Conservation (phyloP, 2,329 filamentous ascomycete species). For the Hymenoscyphus repandus region DNA sequence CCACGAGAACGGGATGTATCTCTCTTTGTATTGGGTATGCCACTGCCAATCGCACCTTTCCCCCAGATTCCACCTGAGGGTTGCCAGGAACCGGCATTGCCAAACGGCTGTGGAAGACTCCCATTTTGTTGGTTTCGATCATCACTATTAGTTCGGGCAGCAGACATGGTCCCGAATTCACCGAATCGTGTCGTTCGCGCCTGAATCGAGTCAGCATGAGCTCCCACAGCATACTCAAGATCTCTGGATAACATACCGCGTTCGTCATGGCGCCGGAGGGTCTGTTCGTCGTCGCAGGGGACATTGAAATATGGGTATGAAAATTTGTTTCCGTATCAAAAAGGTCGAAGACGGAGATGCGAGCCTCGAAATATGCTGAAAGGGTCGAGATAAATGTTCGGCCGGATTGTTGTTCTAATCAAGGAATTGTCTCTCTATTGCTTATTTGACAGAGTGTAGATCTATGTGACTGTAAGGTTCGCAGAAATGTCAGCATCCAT, state of each 20-base stretch:
- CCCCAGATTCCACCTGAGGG: conserved; percentile 46
- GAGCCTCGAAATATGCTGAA: conserved; percentile 18
- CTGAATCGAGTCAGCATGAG: conserved; percentile 23
- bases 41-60: conserved; percentile 39
- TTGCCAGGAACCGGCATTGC: conserved; percentile 34
- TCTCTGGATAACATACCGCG: conserved; percentile 33
- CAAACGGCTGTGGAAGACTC: conserved; percentile 39
- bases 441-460: conserved; percentile 29
- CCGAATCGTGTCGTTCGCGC: conserved; percentile 31
- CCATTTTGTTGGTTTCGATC: conserved; percentile 34
- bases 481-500: conserved; percentile 28
- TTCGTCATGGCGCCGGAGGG: conserved; percentile 34
- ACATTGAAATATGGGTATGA: conserved; percentile 33
- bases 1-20: conserved; percentile 44
- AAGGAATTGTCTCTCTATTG: conserved; percentile 23
- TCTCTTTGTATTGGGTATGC: conserved; percentile 40
- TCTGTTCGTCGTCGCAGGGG: conserved; percentile 32
- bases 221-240: background rate
- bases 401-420: conserved; percentile 18
- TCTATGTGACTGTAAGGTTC: conserved; percentile 31
- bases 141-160: conserved; percentile 27
- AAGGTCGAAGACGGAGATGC: conserved; percentile 1
- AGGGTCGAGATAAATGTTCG: conserved; percentile 13
- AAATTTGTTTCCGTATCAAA: conserved; percentile 13
- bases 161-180: conserved; percentile 34